These are phyloP conservation scores for Neofusicoccum sp. DNA, from an alignment of 2,329 filamentous ascomycete species.

Conservation along the genomic window DNA sequence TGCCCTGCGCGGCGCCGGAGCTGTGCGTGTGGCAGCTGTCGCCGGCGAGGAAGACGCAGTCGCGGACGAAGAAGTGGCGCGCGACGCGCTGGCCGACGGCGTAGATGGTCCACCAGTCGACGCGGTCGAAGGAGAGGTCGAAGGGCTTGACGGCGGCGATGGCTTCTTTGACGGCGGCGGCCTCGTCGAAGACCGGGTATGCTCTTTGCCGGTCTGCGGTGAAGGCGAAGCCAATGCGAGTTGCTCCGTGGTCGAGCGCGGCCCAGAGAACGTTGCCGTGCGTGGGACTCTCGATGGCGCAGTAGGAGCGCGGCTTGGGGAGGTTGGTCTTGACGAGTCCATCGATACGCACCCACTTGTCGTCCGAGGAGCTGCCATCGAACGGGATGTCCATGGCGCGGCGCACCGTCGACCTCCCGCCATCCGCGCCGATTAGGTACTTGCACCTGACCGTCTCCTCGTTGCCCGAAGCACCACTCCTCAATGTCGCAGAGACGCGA, in stretches of 20 bases:
- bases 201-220: constrained; percentile 44
- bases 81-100: constrained; percentile 47
- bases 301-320: constrained; percentile 51
- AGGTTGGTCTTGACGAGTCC: constrained; percentile 53
- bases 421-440: constrained; percentile 57
- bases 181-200: constrained; percentile 40
- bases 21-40: constrained; percentile 62
- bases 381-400: constrained; percentile 51
- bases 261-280: constrained; percentile 61
- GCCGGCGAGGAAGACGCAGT: constrained; percentile 57
- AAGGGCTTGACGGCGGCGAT: constrained; percentile 45
- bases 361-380: constrained; percentile 52
- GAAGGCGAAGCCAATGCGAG: constrained; percentile 58
- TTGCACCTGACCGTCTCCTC: constrained; percentile 42
- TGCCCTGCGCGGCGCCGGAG: constrained; percentile 59
- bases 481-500: constrained; percentile 34
- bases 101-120: constrained; percentile 51
- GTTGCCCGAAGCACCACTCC: constrained; percentile 31
- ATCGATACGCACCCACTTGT: constrained; percentile 59
- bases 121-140: constrained; percentile 40
- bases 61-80: constrained; percentile 37
- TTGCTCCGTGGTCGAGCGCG: constrained; percentile 55
- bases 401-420: constrained; percentile 54
- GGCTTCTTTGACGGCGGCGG: constrained; percentile 43
- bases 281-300: constrained; percentile 54